Percentiles rank a stretch among this genome's conserved stretches.
phyloP scores from a whole-genome alignment of 1,284 basidiomycete species.

The Ustilago lituana region DNA sequence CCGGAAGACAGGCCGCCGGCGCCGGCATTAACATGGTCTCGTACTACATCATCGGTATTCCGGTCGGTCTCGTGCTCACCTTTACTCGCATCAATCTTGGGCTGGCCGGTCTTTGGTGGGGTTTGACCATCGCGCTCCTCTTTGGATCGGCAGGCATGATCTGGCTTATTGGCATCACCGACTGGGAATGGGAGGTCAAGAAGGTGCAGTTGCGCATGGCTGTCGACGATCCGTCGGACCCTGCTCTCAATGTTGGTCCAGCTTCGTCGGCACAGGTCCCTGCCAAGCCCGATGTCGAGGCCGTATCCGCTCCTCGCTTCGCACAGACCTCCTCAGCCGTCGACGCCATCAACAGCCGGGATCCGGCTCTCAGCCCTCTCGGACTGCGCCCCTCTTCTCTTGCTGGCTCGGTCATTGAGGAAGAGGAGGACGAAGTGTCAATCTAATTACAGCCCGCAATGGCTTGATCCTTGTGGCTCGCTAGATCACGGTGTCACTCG shows the following conservation, averaged over 20 bases:
- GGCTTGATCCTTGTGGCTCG: too few relatives aligned
- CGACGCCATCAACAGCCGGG: conserved; percentile 34
- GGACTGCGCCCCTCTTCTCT: conserved; percentile 29
- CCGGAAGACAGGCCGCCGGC: conserved; percentile 73
- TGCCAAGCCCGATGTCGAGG: conserved; percentile 34
- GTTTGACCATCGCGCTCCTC: conserved; percentile 69
- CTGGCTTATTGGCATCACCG: conserved; percentile 68
- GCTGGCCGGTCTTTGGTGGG: conserved; percentile 69
- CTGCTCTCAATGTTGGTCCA: neutral
- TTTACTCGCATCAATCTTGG: conserved; percentile 67
- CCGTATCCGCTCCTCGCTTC: conserved; percentile 12
- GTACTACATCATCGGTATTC: conserved; percentile 70
- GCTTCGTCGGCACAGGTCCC: conserved; percentile 4
- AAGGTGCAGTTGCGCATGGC: conserved; percentile 54
- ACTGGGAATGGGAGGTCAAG: conserved; percentile 67
- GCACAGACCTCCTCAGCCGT: conserved; percentile 27
- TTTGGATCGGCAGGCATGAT: conserved; percentile 67
- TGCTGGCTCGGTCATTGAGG: conserved; percentile 40
- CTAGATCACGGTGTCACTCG: too few relatives aligned
- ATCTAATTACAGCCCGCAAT: conserved; percentile 3
- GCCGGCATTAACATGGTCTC: conserved; percentile 70
- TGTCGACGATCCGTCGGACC: conserved; percentile 44
- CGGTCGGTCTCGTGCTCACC: conserved; percentile 69
- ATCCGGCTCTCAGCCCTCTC: conserved; percentile 25
- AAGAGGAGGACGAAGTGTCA: conserved; percentile 33